Evolutionary conservation across 768 basidiomycete species (phyloP), one percentile per base, ranked within the genome.

Genomic region (Xerocomellus dryophilus): DNA sequence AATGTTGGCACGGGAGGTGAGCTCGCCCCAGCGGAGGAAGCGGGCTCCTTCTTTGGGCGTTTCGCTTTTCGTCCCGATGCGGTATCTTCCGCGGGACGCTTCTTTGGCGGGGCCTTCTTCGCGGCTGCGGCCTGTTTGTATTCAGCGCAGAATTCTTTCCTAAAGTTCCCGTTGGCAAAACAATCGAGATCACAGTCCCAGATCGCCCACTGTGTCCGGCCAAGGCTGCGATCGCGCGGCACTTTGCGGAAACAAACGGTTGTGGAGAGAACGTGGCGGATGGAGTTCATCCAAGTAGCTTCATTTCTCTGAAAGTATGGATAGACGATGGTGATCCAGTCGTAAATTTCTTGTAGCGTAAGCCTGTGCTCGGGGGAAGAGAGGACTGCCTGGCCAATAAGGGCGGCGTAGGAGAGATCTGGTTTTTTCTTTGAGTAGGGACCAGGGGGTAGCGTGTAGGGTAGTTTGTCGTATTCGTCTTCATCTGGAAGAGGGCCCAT

Each of bases 241-340:
- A 88, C 83, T 62, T 96, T 97, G 58, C 92, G 83, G 71, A 97
- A 98, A 62, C 88, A 88, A 35, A 88, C 83, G 41, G 95, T 96
- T 4, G 94, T 92, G 59, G 90, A 93, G 23, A 98, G 79, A 44
- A 95, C 94, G 71, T 98, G 95, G n/a, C 96, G 83, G 55, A 98
- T 93, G 51, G 93, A 95, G 71, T 97, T 97, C 84, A 95, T 94
- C 96, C 96, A 98, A 7, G 93, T 96, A 4, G 88, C 82, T 63
- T 98, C 94, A 20, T 88, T 88, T 53, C 90, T 87, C 71, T 93
- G 92, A 74, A 92, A 99, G 66, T 86, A 85, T 7, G 97, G 95
- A 71, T 93, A 95, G 9, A 91, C 90, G 39, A 88, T 90, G 43
- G 91, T 92, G 64, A 99, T 95, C 81, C 84, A 99, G 66, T 91